Percentiles rank a stretch among this genome's conserved stretches.
Conservation (phyloP, 495 filamentous ascomycete species). For the Penicillium paxilli region DNA sequence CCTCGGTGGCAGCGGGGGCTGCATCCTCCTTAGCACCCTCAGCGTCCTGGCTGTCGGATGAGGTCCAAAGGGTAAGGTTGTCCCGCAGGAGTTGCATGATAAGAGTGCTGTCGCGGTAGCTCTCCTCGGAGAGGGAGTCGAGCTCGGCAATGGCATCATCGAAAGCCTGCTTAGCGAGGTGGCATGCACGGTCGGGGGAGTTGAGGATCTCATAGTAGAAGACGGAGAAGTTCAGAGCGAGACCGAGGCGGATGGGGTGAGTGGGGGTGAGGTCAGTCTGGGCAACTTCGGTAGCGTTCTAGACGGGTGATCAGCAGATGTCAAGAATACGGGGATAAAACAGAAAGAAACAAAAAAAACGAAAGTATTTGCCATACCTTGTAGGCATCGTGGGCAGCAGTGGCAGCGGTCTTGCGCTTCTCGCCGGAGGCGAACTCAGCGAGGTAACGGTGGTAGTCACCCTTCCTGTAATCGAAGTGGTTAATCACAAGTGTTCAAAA, state of each 20-base stretch:
- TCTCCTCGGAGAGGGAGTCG: constrained; percentile 97
- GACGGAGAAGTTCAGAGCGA: constrained; percentile 99
- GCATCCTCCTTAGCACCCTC: constrained; percentile 62
- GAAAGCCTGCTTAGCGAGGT: constrained; percentile 98
- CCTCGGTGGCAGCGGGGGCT: constrained; percentile 22
- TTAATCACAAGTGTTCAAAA: too few species aligned
- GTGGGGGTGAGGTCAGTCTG: constrained; percentile 96
- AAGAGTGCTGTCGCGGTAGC: constrained; percentile 98
- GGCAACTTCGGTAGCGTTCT: constrained; percentile 98
- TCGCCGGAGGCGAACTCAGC: constrained; percentile 98
- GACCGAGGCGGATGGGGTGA: constrained; percentile 96
- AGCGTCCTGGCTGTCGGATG: constrained; percentile 83
- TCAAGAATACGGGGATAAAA: neutral
- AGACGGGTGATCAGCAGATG: constrained; percentile 14
- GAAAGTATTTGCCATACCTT: constrained; percentile 62
- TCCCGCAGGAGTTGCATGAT: constrained; percentile 99
- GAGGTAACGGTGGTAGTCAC: constrained; percentile 99
- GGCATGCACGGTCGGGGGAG: constrained; percentile 97
- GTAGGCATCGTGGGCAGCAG: constrained; percentile 97
- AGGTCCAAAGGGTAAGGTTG: constrained; percentile 99
- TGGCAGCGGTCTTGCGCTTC: constrained; percentile 97
- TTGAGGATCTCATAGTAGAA: constrained; percentile 99
- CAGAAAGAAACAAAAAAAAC: constrained; percentile 11
- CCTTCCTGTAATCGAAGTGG: constrained; percentile 71
- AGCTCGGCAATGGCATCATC: constrained; percentile 99